Evolutionary conservation across 257 asterid species (phyloP).

Genomic region (Gentiana straminea): DNA sequence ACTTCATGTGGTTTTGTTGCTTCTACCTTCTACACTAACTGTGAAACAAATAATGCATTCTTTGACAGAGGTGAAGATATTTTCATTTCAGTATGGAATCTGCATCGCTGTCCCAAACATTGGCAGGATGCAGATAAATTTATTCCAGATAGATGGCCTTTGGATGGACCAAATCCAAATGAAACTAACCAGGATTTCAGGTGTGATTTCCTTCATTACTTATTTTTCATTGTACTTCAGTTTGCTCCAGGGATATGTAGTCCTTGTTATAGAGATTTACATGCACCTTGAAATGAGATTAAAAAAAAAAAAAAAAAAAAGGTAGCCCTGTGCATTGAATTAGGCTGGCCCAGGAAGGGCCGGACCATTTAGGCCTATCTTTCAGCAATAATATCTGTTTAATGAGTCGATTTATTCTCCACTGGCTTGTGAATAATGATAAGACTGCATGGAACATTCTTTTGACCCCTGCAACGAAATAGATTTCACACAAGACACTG

Average conservation of each 20-base stretch:
- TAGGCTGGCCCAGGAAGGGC: too few relatives aligned
- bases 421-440: too few relatives aligned
- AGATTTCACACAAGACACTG: too few relatives aligned
- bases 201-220: slow-evolving; percentile 19
- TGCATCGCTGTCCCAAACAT: slow-evolving; percentile 67
- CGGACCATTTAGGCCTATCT: too few relatives aligned
- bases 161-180: slow-evolving; percentile 93
- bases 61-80: slow-evolving; percentile 74
- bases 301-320: too few relatives aligned
- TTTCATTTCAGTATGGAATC: slow-evolving; percentile 93
- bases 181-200: slow-evolving; percentile 96
- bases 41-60: neutral
- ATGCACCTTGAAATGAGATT: too few relatives aligned
- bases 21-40: neutral
- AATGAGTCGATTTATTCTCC: too few relatives aligned
- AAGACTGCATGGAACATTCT: neutral
- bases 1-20: neutral
- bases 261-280: too few relatives aligned
- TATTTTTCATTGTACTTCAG: neutral
- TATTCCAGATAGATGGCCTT: slow-evolving; percentile 94
- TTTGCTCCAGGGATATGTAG: too few relatives aligned
- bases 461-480: neutral
- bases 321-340: too few relatives aligned
- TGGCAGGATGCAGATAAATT: slow-evolving; percentile 92
- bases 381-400: too few relatives aligned